Evolutionary conservation across 164 flowering plant species (phyloP).

Genomic region (Houttuynia cordata): DNA sequence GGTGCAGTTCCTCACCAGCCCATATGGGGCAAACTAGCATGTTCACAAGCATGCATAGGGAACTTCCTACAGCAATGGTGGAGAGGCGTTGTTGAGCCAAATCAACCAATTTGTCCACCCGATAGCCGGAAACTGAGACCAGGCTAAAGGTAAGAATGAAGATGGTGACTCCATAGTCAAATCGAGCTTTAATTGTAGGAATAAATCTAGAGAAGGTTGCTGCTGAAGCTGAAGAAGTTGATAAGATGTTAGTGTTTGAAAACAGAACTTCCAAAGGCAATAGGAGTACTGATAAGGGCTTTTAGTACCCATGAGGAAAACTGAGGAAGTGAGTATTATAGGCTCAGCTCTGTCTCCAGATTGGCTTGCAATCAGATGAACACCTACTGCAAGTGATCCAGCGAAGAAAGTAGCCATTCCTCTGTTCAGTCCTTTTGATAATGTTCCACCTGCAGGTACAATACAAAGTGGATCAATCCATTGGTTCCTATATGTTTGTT

Average conservation of each 20-base stretch:
- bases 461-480: neutral
- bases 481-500: neutral
- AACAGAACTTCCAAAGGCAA: neutral
- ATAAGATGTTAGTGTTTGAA: neutral
- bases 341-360: slow-evolving; percentile 53
- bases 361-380: slow-evolving; percentile 48
- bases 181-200: slow-evolving; percentile 54
- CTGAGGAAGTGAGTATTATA: slow-evolving; percentile 34
- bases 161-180: slow-evolving; percentile 62
- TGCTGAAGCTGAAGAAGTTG: slow-evolving; percentile 39
- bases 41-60: slow-evolving; percentile 43
- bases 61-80: slow-evolving; percentile 55
- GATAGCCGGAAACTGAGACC: slow-evolving; percentile 62
- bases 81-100: slow-evolving; percentile 51
- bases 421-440: slow-evolving; percentile 51
- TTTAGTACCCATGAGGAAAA: slow-evolving; percentile 49
- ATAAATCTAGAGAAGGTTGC: slow-evolving; percentile 72
- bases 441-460: slow-evolving; percentile 35
- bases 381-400: slow-evolving; percentile 50
- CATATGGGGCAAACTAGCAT: slow-evolving; percentile 59
- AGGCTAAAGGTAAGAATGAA: slow-evolving; percentile 84
- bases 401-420: slow-evolving; percentile 47
- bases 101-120: slow-evolving; percentile 42
- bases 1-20: slow-evolving; percentile 68
- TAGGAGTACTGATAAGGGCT: neutral